phyloP scores from a whole-genome alignment of 306 rosid genomes.

The Castanea crenata region DNA sequence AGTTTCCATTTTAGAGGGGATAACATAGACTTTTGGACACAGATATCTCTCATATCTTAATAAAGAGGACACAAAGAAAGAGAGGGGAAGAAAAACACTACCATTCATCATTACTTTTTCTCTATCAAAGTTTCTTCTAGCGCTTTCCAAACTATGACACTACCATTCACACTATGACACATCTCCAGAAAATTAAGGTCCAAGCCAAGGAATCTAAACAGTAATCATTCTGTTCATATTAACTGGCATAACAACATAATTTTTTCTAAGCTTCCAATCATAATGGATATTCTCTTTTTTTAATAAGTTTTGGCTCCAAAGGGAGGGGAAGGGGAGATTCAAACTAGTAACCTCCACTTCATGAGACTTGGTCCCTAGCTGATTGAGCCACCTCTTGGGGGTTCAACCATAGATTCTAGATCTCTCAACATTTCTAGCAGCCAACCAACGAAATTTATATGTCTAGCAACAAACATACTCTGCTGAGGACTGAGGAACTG shows the following conservation, averaged over 20 bases:
- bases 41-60: neutral
- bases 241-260: neutral
- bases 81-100: too few relatives aligned
- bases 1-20: neutral
- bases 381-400: too few relatives aligned
- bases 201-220: neutral
- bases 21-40: neutral
- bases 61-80: neutral
- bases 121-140: neutral
- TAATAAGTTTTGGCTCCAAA: too few relatives aligned
- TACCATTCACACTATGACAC: neutral
- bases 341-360: too few relatives aligned
- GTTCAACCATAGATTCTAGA: neutral
- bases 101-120: neutral
- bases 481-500: neutral
- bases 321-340: too few relatives aligned
- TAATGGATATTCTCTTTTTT: neutral
- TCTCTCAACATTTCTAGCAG: neutral
- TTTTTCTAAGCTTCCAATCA: neutral
- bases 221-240: neutral
- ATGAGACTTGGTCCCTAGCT: too few relatives aligned
- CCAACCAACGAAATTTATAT: neutral
- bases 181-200: neutral
- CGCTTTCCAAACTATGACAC: too few relatives aligned
- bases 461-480: neutral